These are phyloP conservation scores for Aeminium ludgeri DNA, from an alignment of 495 filamentous ascomycete genomes.

Conservation along the genomic window DNA sequence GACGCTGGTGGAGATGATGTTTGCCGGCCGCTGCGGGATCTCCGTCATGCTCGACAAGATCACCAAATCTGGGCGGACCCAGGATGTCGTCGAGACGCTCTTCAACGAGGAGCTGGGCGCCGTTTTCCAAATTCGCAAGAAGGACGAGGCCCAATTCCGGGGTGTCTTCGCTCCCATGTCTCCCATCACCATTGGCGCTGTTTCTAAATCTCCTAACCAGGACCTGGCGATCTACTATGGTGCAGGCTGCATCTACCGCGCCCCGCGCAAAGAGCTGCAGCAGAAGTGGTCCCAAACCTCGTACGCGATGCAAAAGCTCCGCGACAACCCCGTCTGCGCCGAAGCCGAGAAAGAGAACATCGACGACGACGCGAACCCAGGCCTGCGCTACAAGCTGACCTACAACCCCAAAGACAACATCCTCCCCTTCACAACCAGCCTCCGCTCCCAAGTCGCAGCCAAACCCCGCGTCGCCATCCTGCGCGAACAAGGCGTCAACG, in stretches of 20 bases:
- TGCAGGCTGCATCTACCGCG: constrained; percentile 45
- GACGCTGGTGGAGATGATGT: constrained; percentile 92
- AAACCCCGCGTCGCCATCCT: constrained; percentile 84
- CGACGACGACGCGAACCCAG: constrained; percentile 58
- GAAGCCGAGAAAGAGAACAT: constrained; percentile 71
- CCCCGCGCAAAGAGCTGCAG: constrained; percentile 58
- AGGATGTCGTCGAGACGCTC: constrained; percentile 53
- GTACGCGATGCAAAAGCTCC: constrained; percentile 73
- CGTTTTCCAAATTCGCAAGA: constrained; percentile 81
- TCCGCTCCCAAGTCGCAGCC: constrained; percentile 52
- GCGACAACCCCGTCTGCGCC: constrained; percentile 78
- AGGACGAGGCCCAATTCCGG: constrained; percentile 69
- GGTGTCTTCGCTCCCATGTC: constrained; percentile 53
- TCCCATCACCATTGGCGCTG: constrained; percentile 51
- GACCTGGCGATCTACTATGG: constrained; percentile 58
- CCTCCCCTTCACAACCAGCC: constrained; percentile 47
- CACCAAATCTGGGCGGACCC: constrained; percentile 30
- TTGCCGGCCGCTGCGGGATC: constrained; percentile 81
- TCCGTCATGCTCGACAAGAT: constrained; percentile 70
- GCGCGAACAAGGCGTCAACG: constrained; percentile 88
- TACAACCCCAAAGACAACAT: constrained; percentile 68
- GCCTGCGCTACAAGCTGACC: constrained; percentile 68
- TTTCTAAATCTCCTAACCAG: constrained; percentile 57
- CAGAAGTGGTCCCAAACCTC: constrained; percentile 81
- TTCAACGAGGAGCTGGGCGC: constrained; percentile 98